These are phyloP conservation scores for Fraxinus paxiana DNA, from an alignment of 305 asterid species.

Conservation along the genomic window DNA sequence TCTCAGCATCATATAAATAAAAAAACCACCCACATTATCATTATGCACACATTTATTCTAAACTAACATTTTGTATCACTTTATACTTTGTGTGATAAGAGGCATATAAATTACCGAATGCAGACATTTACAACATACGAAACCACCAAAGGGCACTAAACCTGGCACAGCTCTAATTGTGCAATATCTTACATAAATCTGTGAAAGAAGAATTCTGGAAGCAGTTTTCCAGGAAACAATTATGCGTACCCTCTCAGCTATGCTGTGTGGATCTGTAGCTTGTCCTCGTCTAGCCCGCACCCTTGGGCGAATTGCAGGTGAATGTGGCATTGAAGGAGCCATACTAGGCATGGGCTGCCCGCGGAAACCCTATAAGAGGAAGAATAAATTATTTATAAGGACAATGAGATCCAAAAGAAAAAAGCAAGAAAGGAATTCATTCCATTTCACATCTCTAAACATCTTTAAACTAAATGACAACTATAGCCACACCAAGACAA, in stretches of 20 bases:
- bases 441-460: conserved; percentile 4
- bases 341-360: conserved; percentile 64
- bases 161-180: background rate
- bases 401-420: background rate
- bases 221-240: background rate
- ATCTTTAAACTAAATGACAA: background rate
- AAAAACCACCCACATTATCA: background rate
- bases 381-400: background rate
- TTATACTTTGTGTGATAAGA: background rate
- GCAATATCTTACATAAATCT: background rate
- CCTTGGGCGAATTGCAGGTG: conserved; percentile 77
- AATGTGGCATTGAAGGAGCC: conserved; percentile 61
- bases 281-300: conserved; percentile 94
- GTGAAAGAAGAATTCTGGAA: background rate
- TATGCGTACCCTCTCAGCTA: conserved; percentile 80
- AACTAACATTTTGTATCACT: conserved; percentile 7
- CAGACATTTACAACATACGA: background rate
- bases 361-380: conserved; percentile 53
- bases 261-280: conserved; percentile 96
- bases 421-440: background rate
- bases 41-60: background rate
- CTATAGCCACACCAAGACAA: background rate
- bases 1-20: background rate
- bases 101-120: conserved; percentile 3
- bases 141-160: background rate